These are phyloP conservation scores for Crucibulum laeve DNA, from an alignment of 768 basidiomycete species.

Conservation along the genomic window DNA sequence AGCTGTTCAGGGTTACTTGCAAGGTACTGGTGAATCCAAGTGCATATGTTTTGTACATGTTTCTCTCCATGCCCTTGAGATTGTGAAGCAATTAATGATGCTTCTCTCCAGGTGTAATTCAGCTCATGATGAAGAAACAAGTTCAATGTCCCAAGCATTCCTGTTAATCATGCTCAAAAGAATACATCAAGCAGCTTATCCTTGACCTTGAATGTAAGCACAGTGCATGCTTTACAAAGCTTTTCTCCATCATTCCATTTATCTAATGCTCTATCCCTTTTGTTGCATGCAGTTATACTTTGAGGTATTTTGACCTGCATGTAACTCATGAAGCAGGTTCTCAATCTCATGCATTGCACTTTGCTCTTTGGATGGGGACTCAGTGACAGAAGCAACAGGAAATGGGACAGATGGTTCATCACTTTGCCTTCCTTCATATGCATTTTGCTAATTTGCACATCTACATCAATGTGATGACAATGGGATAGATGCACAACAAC, in stretches of 20 bases:
- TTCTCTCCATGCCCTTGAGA: slow-evolving; percentile 17
- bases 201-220: slow-evolving; percentile 15
- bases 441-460: too few relatives aligned
- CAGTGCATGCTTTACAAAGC: slow-evolving; percentile 12
- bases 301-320: too few relatives aligned
- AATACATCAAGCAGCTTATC: slow-evolving; percentile 25
- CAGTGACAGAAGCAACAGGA: too few relatives aligned
- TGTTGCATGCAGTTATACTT: not conserved
- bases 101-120: slow-evolving; percentile 24
- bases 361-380: too few relatives aligned
- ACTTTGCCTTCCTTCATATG: too few relatives aligned
- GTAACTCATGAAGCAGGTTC: too few relatives aligned
- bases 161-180: slow-evolving; percentile 19
- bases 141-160: slow-evolving; percentile 28
- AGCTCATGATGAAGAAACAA: slow-evolving; percentile 27
- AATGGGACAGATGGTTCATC: too few relatives aligned
- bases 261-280: not conserved
- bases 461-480: too few relatives aligned
- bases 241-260: slow-evolving; percentile 14
- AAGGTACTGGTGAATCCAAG: slow-evolving; percentile 19
- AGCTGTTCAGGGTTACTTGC: slow-evolving; percentile 16
- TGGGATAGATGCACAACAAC: too few relatives aligned
- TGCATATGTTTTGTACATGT: slow-evolving; percentile 21
- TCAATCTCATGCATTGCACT: too few relatives aligned
- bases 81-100: slow-evolving; percentile 23